A percentile compares a stretch with the other conserved stretches of the same genome.
phyloP scores from a whole-genome alignment of 306 rosid species.

The Gastrolobium bilobum region DNA sequence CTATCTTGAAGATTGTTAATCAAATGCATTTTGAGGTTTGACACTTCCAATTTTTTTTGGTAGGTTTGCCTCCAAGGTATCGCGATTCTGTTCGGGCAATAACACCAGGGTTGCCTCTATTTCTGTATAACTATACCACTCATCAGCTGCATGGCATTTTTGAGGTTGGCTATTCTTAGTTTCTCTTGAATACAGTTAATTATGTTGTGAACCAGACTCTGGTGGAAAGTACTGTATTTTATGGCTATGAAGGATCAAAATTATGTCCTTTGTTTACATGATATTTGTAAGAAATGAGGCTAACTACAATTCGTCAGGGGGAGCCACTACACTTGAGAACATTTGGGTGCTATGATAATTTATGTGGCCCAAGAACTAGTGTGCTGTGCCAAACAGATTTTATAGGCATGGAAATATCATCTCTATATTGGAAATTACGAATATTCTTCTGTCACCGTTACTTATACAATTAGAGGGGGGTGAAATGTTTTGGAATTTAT shows the following conservation, averaged over 20 bases:
- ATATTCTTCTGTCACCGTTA: background rate
- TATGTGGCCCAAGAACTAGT: background rate
- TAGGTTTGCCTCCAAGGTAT: slow-evolving; percentile 98
- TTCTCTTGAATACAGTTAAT: slow-evolving; percentile 10
- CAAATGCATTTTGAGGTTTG: slow-evolving; percentile 33
- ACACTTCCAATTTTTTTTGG: slow-evolving; percentile 38
- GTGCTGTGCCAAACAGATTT: slow-evolving; percentile 19
- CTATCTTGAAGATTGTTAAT: slow-evolving; percentile 12
- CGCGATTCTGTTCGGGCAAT: slow-evolving; percentile 97
- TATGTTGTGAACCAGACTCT: slow-evolving; percentile 19
- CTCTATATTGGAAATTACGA: slow-evolving; percentile 5
- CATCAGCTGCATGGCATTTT: slow-evolving; percentile 97
- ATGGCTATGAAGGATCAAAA: slow-evolving; percentile 12
- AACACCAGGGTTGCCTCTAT: slow-evolving; percentile 92
- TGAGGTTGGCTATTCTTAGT: slow-evolving; percentile 69
- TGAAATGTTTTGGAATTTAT: slow-evolving; percentile 3
- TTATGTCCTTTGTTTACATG: slow-evolving; percentile 22
- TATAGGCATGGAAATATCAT: background rate
- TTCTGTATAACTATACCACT: slow-evolving; percentile 95
- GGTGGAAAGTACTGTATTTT: slow-evolving; percentile 27
- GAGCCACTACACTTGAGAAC: slow-evolving; percentile 1
- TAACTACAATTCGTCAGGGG: slow-evolving; percentile 12
- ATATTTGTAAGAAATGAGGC: background rate
- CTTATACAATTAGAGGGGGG: slow-evolving; percentile 29
- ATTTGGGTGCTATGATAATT: slow-evolving; percentile 20